phyloP scores from a whole-genome alignment of 1,139 yeast species.

The Meyerozyma elateridarum region DNA sequence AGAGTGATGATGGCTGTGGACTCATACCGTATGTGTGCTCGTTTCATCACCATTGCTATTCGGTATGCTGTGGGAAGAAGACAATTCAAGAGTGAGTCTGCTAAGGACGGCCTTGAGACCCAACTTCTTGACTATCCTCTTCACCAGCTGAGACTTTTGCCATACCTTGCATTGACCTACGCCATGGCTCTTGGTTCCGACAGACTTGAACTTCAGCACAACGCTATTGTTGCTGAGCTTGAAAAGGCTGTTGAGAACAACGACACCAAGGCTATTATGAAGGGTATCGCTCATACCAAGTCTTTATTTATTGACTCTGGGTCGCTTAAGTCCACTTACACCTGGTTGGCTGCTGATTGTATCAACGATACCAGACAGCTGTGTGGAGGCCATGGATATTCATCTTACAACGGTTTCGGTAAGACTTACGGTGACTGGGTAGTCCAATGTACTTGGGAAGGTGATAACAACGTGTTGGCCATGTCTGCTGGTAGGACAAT shows the following conservation, averaged over 20 bases:
- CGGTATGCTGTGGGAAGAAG: slow-evolving; percentile 17
- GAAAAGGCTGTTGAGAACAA: slow-evolving; percentile 13
- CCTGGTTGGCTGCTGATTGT: slow-evolving; percentile 15
- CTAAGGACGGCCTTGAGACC: slow-evolving; percentile 9
- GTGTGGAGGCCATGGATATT: slow-evolving; percentile 18
- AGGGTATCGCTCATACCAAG: slow-evolving; percentile 13
- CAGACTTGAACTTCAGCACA: slow-evolving; percentile 14
- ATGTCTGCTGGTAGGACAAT: slow-evolving; percentile 12
- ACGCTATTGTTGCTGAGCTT: slow-evolving; percentile 10
- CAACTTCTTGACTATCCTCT: slow-evolving; percentile 16
- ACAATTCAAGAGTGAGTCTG: slow-evolving; percentile 9
- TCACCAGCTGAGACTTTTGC: slow-evolving; percentile 16
- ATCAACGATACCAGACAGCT: slow-evolving; percentile 15
- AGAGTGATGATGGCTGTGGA: slow-evolving; percentile 17
- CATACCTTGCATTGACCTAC: slow-evolving; percentile 14
- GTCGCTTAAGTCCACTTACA: slow-evolving; percentile 14
- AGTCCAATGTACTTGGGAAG: slow-evolving; percentile 19
- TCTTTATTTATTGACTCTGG: slow-evolving; percentile 16
- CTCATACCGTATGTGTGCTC: slow-evolving; percentile 15
- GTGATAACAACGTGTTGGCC: slow-evolving; percentile 16
- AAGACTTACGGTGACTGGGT: slow-evolving; percentile 17
- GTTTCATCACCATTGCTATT: slow-evolving; percentile 14
- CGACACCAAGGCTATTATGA: slow-evolving; percentile 11
- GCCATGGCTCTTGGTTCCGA: slow-evolving; percentile 13
- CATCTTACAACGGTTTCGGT: slow-evolving; percentile 17